Conservation (phyloP, 345 rosid genomes). For the Citrus glauca region DNA sequence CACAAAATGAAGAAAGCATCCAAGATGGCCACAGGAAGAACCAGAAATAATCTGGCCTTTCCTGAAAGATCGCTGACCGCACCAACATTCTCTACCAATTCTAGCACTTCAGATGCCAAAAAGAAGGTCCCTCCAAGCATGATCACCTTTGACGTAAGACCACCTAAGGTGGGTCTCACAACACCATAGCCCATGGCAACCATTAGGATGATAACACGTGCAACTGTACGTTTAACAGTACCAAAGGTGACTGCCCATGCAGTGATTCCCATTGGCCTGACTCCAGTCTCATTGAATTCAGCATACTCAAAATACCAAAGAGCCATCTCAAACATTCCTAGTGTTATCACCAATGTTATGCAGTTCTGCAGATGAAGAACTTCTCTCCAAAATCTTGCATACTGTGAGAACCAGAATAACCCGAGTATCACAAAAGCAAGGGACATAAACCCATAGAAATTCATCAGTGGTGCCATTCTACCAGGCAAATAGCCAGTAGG, state of each 20-base stretch:
- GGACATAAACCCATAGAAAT: constrained; percentile 84
- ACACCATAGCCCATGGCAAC: constrained; percentile 98
- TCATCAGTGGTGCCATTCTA: constrained; percentile 95
- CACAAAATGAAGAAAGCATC: constrained; percentile 96
- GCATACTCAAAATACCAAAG: constrained; percentile 93
- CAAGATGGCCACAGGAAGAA: constrained; percentile 80
- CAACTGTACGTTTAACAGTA: constrained; percentile 64
- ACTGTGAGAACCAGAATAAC: constrained; percentile 90
- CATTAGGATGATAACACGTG: constrained; percentile 75
- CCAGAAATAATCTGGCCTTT: constrained; percentile 74
- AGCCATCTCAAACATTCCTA: constrained; percentile 98
- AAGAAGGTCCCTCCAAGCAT: constrained; percentile 92
- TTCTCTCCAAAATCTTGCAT: constrained; percentile 90
- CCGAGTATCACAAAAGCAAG: constrained; percentile 84
- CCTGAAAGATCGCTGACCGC: constrained; percentile 91
- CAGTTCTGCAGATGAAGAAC: constrained; percentile 87
- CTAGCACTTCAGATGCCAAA: constrained; percentile 87
- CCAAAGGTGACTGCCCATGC: constrained; percentile 94
- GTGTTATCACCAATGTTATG: constrained; percentile 75
- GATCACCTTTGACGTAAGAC: constrained; percentile 78
- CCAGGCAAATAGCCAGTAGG: constrained; percentile 90
- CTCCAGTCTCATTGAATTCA: constrained; percentile 81
- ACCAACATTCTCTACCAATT: constrained; percentile 85
- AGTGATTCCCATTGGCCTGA: constrained; percentile 82
- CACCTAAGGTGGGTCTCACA: constrained; percentile 94